Evolutionary conservation across 2,329 filamentous ascomycete species (phyloP).

Genomic region (Penicillium occitanis): DNA sequence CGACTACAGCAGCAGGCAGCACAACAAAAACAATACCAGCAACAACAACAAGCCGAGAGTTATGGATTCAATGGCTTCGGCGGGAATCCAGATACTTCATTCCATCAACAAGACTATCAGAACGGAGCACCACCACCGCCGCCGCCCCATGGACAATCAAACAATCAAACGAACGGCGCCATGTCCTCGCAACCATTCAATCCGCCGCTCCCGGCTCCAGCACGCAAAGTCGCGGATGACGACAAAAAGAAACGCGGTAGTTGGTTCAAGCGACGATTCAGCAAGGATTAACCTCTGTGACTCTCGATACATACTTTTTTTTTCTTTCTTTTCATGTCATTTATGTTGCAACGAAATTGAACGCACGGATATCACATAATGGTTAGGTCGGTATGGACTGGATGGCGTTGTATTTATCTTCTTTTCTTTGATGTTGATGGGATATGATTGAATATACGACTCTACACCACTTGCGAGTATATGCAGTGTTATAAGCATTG

Average conservation of each 20-base stretch:
- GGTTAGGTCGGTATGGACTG: background rate
- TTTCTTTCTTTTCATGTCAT: conserved; percentile 5
- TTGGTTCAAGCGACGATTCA: conserved; percentile 83
- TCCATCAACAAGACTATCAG: conserved; percentile 8
- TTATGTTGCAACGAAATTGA: conserved; percentile 5
- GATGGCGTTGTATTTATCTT: background rate
- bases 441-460: background rate
- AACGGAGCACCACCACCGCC: conserved; percentile 13
- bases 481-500: background rate
- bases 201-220: conserved; percentile 11
- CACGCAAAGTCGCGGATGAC: conserved; percentile 21
- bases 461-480: too few relatives aligned
- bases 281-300: conserved; percentile 35
- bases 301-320: background rate
- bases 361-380: conserved; percentile 9
- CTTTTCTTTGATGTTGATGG: background rate
- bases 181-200: conserved; percentile 14
- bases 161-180: background rate
- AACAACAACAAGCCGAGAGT: conserved; percentile 51
- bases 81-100: conserved; percentile 38
- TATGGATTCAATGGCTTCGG: conserved; percentile 57
- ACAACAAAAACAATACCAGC: conserved; percentile 39
- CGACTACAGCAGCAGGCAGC: conserved; percentile 55
- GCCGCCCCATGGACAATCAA: conserved; percentile 16
- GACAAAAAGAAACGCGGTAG: conserved; percentile 66